A percentile compares a stretch with the other conserved stretches of the same genome.
Evolutionary conservation across 2,329 filamentous ascomycete genomes (phyloP).

Genomic region (Calonectria pauciramosa): DNA sequence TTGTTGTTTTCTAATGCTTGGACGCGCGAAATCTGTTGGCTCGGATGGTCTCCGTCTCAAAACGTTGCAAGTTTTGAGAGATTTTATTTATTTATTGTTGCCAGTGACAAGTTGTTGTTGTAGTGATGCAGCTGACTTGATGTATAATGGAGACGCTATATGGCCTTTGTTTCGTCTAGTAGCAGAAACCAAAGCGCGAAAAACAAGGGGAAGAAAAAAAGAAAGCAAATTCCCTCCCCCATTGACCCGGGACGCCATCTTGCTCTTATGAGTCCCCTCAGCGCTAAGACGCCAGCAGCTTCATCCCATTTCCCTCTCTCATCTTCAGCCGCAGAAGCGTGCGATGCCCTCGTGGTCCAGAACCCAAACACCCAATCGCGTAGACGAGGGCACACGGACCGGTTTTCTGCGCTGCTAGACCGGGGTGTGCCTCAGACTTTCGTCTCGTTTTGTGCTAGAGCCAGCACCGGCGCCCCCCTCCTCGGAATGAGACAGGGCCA

Average conservation of each 20-base stretch:
- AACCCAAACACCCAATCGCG: not conserved
- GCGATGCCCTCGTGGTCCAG: not conserved
- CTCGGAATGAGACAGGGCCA: not conserved
- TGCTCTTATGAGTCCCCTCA: not conserved
- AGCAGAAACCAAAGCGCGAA: not conserved
- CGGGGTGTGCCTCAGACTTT: slow-evolving; percentile 7
- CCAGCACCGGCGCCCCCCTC: not conserved
- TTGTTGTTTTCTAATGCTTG: not conserved
- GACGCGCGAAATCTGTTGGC: not conserved
- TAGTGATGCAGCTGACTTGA: not conserved
- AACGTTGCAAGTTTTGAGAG: not conserved
- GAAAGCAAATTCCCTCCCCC: not conserved
- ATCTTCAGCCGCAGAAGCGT: not conserved
- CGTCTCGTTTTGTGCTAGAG: slow-evolving; percentile 3
- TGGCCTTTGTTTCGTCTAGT: not conserved
- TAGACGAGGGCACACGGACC: not conserved
- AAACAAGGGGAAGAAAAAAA: not conserved
- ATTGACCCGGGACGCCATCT: not conserved
- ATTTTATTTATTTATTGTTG: not conserved
- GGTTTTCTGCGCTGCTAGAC: not conserved
- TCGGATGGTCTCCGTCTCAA: not conserved
- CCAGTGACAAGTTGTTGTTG: not conserved
- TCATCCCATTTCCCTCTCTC: not conserved
- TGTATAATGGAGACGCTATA: not conserved
- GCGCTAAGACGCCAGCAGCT: not conserved